Conservation (phyloP, 768 basidiomycete genomes). For the Amanita phalloides region DNA sequence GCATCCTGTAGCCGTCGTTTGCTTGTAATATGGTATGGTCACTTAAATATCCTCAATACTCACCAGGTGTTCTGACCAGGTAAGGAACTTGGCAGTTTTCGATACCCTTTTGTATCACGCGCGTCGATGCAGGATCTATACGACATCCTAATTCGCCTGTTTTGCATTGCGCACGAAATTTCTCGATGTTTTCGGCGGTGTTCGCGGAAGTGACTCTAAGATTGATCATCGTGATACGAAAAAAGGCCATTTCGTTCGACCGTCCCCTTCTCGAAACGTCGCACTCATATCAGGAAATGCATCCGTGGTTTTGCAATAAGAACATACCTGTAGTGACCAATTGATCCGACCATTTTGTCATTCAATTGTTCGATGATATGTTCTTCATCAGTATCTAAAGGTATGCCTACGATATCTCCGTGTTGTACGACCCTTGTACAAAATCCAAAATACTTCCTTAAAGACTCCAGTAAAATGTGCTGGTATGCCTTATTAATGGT, state of each 20-base stretch:
- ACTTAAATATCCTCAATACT: neutral
- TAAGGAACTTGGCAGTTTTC: slow-evolving; percentile 54
- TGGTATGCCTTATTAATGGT: slow-evolving; percentile 60
- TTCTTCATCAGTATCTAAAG: slow-evolving; percentile 42
- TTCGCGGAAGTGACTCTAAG: slow-evolving; percentile 38
- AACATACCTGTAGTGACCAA: slow-evolving; percentile 16
- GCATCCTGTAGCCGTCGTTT: neutral
- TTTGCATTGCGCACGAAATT: slow-evolving; percentile 38
- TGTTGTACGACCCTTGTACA: slow-evolving; percentile 50
- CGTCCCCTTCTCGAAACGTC: slow-evolving; percentile 14
- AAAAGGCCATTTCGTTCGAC: slow-evolving; percentile 51
- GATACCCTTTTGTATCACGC: slow-evolving; percentile 69
- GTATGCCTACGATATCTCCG: slow-evolving; percentile 63
- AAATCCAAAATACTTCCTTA: slow-evolving; percentile 53
- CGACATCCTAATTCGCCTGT: slow-evolving; percentile 76
- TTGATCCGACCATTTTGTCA: slow-evolving; percentile 16
- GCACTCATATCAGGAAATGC: neutral
- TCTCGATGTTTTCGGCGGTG: slow-evolving; percentile 15
- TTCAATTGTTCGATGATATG: slow-evolving; percentile 8
- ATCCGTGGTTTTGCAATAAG: neutral
- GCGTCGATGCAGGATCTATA: slow-evolving; percentile 64
- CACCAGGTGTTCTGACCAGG: neutral
- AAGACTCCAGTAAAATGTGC: slow-evolving; percentile 41
- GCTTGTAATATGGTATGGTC: too few species aligned
- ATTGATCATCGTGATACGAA: slow-evolving; percentile 70